Evolutionary conservation across 78 protist genomes (phyloP).

Genomic region (Neovahlkampfia damariscottae): DNA sequence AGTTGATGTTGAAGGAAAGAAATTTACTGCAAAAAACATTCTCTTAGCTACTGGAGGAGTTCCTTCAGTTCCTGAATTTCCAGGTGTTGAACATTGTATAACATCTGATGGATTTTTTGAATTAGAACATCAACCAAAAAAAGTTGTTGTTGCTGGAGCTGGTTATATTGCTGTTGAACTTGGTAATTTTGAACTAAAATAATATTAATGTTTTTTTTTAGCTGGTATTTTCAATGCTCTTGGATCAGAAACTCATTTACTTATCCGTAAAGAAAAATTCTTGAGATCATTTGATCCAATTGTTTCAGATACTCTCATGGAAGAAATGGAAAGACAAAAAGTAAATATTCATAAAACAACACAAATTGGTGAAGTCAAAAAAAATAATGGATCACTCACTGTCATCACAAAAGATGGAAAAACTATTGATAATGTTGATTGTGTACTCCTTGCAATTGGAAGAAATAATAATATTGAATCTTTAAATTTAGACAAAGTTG

Average conservation of each 20-base stretch:
- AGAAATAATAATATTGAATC: not conserved
- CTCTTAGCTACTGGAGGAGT: conserved; percentile 8
- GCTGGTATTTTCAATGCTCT: not conserved
- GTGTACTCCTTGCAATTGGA: conserved; percentile 8
- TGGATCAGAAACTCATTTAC: not conserved
- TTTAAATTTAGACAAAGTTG: conserved; percentile 13
- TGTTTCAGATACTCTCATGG: not conserved
- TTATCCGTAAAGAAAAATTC: not conserved
- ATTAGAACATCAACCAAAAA: not conserved
- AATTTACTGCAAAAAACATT: conserved; percentile 1
- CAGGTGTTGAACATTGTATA: conserved; percentile 4
- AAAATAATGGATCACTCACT: not conserved
- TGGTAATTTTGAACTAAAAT: no score
- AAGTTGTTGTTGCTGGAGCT: conserved; percentile 9
- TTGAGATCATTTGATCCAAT: conserved; percentile 1
- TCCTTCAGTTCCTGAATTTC: not conserved
- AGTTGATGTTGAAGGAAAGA: no score
- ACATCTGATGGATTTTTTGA: not conserved
- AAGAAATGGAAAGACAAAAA: not conserved
- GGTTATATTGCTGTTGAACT: conserved; percentile 30
- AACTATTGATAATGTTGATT: not conserved
- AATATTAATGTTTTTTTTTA: not conserved
- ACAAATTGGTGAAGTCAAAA: not conserved
- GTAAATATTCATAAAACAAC: not conserved
- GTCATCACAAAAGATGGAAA: not conserved